Base-by-base conservation (phyloP, 352 stramenopile species). In the Phytophthora parvispora region DNA sequence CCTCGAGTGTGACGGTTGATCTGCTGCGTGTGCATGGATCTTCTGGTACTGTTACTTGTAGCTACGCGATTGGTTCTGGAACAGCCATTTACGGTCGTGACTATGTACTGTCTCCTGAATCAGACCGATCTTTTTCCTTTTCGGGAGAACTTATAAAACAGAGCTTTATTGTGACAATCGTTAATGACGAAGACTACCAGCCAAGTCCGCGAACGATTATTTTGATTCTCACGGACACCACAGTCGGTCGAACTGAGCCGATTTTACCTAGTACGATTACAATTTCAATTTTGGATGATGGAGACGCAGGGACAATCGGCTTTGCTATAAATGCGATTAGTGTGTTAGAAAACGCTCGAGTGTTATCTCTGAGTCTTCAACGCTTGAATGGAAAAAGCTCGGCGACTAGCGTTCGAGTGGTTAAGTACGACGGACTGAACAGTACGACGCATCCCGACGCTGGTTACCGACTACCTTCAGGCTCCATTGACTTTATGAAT, bases 231-330 rank as follows among this genome's bases (percentile, higher is more conserved):
- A 55, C 45, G 6, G 84, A 92, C 34, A 83, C 72, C 8, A 88
- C 79, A 12, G 1, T 34, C 3, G 60, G 43, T 10, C 64, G 79
- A 27, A 81, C 69, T 1, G 76, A 86, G 25, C 20, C 38, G 1
- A 67, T 88, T 6, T 24, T 34, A 2, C 51, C 68, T 3, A 63
- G 45, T 18, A 64, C n/a, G 2, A 55, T 60, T 6, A 68, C 58
- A 16, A 68, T 90, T 10, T 74, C 62, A 3, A 86, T 92, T 47
- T 8, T 52, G 1, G 84, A 92, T 49, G 84, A 91, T 22, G 84
- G 80, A 0, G 84, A 92, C 48, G 82, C 80, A 24, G 84, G 84
- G 4, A 66, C 29, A 47, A 79, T 92, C 32, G 74, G 74, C 4
- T 92, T 92, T 69, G 63, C 27, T 4, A 38, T 45, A 5, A 36